Percentiles rank a stretch among this genome's conserved stretches.
These are phyloP conservation scores for Magnusiomyces paraingens DNA, from an alignment of 1,139 yeast genomes.

Conservation along the genomic window DNA sequence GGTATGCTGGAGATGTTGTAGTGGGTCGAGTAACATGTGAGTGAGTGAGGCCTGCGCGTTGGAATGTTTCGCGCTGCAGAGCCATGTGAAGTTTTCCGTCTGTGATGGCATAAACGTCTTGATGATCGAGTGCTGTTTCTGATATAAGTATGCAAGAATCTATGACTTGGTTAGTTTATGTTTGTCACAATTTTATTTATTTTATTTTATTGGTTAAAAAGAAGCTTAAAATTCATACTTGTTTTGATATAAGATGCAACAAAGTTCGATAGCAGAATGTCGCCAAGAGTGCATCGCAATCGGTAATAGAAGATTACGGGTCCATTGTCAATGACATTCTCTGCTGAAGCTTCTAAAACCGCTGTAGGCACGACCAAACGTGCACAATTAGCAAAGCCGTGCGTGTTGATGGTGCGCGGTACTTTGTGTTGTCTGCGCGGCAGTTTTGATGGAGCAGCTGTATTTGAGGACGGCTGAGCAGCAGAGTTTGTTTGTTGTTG, in stretches of 20 bases:
- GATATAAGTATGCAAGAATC: slow-evolving; percentile 19
- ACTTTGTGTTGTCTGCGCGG: neutral
- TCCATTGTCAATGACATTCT: neutral
- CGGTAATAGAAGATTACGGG: slow-evolving; percentile 10
- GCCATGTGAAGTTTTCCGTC: slow-evolving; percentile 30
- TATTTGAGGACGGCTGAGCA: no score
- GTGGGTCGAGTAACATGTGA: slow-evolving; percentile 8
- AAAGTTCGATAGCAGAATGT: slow-evolving; percentile 8
- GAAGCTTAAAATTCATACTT: neutral
- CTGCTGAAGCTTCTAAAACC: neutral
- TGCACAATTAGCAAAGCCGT: slow-evolving; percentile 15
- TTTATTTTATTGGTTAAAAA: neutral
- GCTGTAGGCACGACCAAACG: slow-evolving; percentile 4
- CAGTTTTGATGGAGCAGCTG: neutral
- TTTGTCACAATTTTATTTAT: slow-evolving; percentile 4
- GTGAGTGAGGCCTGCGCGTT: slow-evolving; percentile 29
- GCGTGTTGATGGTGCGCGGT: slow-evolving; percentile 10
- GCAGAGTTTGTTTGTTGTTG: no score
- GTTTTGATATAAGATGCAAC: slow-evolving; percentile 6
- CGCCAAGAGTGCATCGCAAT: slow-evolving; percentile 2
- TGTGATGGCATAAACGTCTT: slow-evolving; percentile 31
- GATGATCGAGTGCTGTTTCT: slow-evolving; percentile 28
- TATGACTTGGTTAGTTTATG: slow-evolving; percentile 4
- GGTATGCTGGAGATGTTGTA: slow-evolving; percentile 4
- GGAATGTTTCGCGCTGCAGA: slow-evolving; percentile 30